These are phyloP conservation scores for Penicillium subrubescens DNA, from an alignment of 495 filamentous ascomycete genomes.

Conservation along the genomic window DNA sequence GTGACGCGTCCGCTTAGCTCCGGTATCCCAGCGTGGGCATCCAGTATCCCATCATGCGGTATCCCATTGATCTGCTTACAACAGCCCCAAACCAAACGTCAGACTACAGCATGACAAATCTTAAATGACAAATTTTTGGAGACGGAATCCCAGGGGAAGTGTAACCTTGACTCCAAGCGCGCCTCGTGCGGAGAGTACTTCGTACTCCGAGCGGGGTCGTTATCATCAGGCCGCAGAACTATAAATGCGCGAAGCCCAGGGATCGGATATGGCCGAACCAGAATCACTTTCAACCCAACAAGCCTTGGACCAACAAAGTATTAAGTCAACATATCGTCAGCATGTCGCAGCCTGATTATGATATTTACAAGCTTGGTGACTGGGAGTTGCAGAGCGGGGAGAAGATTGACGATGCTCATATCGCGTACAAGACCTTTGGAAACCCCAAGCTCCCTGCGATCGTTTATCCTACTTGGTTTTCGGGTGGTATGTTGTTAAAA, in stretches of 20 bases:
- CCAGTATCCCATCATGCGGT: neutral
- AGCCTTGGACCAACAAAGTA: neutral
- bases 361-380: constrained; percentile 60
- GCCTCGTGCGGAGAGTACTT: constrained; percentile 18
- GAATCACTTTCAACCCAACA: neutral
- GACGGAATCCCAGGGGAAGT: neutral
- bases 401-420: constrained; percentile 55
- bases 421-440: constrained; percentile 74
- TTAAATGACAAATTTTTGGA: constrained; percentile 2
- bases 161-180: constrained; percentile 13
- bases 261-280: neutral
- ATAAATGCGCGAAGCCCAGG: constrained; percentile 12
- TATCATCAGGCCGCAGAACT: constrained; percentile 12
- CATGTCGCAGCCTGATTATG: constrained; percentile 44
- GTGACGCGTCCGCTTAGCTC: neutral
- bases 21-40: neutral
- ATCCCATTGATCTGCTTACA: neutral
- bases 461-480: constrained; percentile 74
- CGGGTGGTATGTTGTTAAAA: constrained; percentile 47
- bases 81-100: neutral
- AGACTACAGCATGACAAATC: neutral
- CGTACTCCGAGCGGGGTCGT: constrained; percentile 19
- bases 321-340: constrained; percentile 2
- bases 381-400: constrained; percentile 64
- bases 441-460: constrained; percentile 62